Evolutionary conservation across 2,329 filamentous ascomycete species (phyloP).

Genomic region (Arachnomyces sp.): DNA sequence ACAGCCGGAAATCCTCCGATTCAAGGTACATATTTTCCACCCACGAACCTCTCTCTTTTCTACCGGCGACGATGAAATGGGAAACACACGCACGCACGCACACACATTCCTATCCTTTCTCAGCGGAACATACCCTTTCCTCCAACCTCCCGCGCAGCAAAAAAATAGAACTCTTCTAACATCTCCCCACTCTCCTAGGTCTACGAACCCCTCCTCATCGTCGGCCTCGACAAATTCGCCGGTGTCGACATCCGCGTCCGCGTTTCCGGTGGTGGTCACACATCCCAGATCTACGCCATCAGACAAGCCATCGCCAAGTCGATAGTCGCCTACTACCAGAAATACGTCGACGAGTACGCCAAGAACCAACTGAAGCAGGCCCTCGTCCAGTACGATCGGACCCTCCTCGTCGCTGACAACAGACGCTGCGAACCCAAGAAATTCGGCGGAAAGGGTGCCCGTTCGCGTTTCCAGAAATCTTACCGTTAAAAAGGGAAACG

Average conservation of each 20-base stretch:
- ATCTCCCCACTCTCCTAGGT: constrained; percentile 49
- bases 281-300: constrained; percentile 95
- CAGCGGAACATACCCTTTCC: not conserved
- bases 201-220: constrained; percentile 96
- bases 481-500: constrained; percentile 67
- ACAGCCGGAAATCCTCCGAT: constrained; percentile 93
- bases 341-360: constrained; percentile 99
- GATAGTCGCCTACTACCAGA: constrained; percentile 98
- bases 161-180: not conserved
- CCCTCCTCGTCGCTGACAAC: constrained; percentile 97
- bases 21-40: constrained; percentile 69
- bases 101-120: not conserved
- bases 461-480: constrained; percentile 97
- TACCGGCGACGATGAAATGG: not conserved
- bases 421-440: constrained; percentile 99
- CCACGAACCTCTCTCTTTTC: constrained; percentile 5
- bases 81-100: not conserved
- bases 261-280: constrained; percentile 95
- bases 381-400: constrained; percentile 91
- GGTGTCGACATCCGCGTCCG: constrained; percentile 96
- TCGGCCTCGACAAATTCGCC: constrained; percentile 95
- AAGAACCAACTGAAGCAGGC: constrained; percentile 99
- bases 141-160: not conserved
- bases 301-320: constrained; percentile 98
- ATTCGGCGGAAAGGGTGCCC: constrained; percentile 73